Base-by-base conservation (phyloP, 2,329 filamentous ascomycete species). In the Sporothrix variecibatus region DNA sequence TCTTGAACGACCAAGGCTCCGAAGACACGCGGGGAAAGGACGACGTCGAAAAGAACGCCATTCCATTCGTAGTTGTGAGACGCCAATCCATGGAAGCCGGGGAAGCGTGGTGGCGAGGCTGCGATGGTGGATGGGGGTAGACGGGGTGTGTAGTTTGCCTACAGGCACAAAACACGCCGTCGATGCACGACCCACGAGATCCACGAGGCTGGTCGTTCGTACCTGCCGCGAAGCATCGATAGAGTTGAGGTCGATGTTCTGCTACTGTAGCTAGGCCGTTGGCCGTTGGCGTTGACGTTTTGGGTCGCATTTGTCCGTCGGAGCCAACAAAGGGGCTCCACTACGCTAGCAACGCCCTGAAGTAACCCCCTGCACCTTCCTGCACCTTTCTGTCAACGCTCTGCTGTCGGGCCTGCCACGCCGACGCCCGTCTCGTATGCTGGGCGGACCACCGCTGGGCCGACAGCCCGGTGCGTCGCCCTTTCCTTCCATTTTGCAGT, bases 101-200 rank as follows among this genome's bases (percentile, higher is more conserved):
- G 34, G 60, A 26, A 60, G 26, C 23, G 23, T 31, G 34, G 23
- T 28, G n/a, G 38, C 31, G 60, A 64, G 34, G 78, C 20, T 40
- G 60, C 31, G 60, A 23, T 12, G n/a, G n/a, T 34, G 5, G 34
- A 34, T 34, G 34, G n/a, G n/a, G n/a, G n/a, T n/a, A 12, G 51
- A 56, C 2, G 56, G 56, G 56, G 56, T 17, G 34, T 64, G 60
- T 38, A n/a, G 31, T n/a, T 8, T 23, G 60, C 34, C 8, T 8
- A 8, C 34, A 34, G 26, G 34, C 60, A 8, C 40, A 3, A 43
- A 43, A 34, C 26, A 60, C 56, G 56, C 26, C 56, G 17, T 64
- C 60, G 64, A 67, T 67, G 64, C 64, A 64, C 20, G 15, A 49
- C 15, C 43, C 43, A 49, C 43, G 15, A 49, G 60, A 60, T 7